phyloP scores from a whole-genome alignment of 1,284 basidiomycete genomes.

The Tilletia setariae region DNA sequence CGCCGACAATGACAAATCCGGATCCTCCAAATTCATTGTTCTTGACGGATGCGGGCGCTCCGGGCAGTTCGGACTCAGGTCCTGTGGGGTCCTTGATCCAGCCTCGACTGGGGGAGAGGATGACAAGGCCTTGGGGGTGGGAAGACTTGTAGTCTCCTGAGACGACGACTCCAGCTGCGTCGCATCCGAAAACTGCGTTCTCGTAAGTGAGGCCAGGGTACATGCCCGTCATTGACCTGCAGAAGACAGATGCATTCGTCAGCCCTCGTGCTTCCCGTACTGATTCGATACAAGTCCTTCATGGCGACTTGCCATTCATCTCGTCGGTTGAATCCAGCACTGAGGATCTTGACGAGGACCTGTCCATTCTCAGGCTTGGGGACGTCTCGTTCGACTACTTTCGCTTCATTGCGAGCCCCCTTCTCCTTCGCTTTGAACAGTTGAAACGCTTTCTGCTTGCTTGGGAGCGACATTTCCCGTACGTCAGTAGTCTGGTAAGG shows the following conservation, averaged over 20 bases:
- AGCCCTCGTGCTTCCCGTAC: no score
- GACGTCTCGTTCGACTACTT: conserved; percentile 29
- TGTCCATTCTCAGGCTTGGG: conserved; percentile 28
- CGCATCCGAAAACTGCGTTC: conserved; percentile 65
- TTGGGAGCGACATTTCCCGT: background rate
- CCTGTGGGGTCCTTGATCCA: conserved; percentile 68
- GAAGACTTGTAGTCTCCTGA: conserved; percentile 59
- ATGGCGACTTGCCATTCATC: conserved; percentile 65
- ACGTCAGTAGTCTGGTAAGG: background rate
- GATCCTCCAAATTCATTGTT: conserved; percentile 34
- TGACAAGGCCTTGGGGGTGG: conserved; percentile 60
- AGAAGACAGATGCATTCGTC: background rate
- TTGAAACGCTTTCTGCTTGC: conserved; percentile 39
- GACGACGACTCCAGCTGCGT: conserved; percentile 71
- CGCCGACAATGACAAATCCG: conserved; percentile 49
- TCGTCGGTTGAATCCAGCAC: conserved; percentile 73
- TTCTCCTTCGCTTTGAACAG: conserved; percentile 37
- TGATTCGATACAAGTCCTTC: no score
- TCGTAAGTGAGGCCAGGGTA: conserved; percentile 69
- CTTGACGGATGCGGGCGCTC: conserved; percentile 33
- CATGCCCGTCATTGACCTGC: conserved; percentile 60
- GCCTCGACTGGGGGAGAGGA: conserved; percentile 70
- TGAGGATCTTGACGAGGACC: conserved; percentile 54
- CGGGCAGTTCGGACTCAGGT: conserved; percentile 42
- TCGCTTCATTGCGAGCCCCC: conserved; percentile 33